Evolutionary conservation across 2,329 filamentous ascomycete genomes (phyloP).

Genomic region (Botrytis deweyae): DNA sequence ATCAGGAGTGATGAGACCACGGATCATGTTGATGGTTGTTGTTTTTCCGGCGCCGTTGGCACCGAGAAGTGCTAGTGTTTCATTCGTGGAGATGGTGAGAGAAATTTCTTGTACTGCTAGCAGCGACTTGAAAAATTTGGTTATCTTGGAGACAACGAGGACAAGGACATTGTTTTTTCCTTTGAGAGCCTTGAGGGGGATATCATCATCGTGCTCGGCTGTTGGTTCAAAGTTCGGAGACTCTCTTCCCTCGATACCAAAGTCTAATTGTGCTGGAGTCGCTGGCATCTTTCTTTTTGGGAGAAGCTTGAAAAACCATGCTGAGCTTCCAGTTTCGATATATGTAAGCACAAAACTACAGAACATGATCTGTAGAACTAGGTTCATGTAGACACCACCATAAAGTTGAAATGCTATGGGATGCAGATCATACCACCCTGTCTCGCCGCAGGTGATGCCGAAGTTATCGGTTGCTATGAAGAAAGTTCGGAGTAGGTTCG

Average conservation of each 20-base stretch:
- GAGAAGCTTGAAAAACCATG: neutral
- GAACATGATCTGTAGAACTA: conserved; percentile 32
- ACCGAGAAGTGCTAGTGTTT: conserved; percentile 64
- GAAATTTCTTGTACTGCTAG: conserved; percentile 61
- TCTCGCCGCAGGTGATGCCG: conserved; percentile 32
- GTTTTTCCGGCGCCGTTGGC: conserved; percentile 67
- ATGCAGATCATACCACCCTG: conserved; percentile 27
- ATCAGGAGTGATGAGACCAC: conserved; percentile 59
- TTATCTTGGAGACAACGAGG: neutral
- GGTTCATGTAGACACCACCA: conserved; percentile 32
- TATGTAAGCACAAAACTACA: neutral
- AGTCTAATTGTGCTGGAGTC: neutral
- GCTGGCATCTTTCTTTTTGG: neutral
- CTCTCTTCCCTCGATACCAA: neutral
- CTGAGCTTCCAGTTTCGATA: neutral
- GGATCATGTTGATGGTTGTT: conserved; percentile 64
- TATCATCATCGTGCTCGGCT: neutral
- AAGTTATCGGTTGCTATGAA: conserved; percentile 46
- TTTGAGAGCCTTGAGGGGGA: neutral
- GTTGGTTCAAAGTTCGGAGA: neutral
- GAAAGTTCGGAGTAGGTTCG: conserved; percentile 56
- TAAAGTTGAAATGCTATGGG: conserved; percentile 31
- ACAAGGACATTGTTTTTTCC: neutral
- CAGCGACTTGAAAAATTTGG: neutral
- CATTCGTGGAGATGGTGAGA: conserved; percentile 58